Percentiles rank a stretch among this genome's conserved stretches.
These are phyloP conservation scores for Kodamaea sp. DNA, from an alignment of 1,139 yeast genomes.

Conservation along the genomic window DNA sequence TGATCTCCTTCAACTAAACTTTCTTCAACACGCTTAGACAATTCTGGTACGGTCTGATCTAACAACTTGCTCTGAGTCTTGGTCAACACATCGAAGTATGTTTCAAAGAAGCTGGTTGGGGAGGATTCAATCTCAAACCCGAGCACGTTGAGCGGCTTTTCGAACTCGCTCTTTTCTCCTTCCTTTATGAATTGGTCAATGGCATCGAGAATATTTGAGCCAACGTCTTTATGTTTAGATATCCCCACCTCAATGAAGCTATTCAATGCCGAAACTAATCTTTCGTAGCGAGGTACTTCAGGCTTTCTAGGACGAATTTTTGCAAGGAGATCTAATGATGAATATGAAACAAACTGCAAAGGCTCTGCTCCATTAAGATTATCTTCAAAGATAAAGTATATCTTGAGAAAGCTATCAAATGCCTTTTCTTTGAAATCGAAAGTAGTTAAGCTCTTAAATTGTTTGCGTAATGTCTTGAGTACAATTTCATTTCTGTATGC, in stretches of 20 bases:
- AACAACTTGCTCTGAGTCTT: neutral
- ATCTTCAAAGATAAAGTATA: slow-evolving; percentile 14
- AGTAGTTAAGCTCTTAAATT: slow-evolving; percentile 17
- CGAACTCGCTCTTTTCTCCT: neutral
- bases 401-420: slow-evolving; percentile 20
- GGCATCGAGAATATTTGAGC: neutral
- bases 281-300: neutral
- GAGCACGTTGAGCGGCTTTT: neutral
- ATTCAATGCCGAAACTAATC: neutral
- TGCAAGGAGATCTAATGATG: slow-evolving; percentile 14
- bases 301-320: slow-evolving; percentile 6
- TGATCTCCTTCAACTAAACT: slow-evolving; percentile 3
- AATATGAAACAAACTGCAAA: slow-evolving; percentile 8
- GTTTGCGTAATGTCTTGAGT: slow-evolving; percentile 18
- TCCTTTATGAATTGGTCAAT: neutral
- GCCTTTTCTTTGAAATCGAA: slow-evolving; percentile 22
- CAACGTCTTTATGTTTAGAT: neutral
- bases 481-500: slow-evolving; percentile 10
- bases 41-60: neutral
- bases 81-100: slow-evolving; percentile 4
- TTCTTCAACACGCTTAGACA: neutral
- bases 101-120: slow-evolving; percentile 1
- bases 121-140: neutral
- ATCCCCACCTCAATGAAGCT: neutral
- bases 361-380: neutral